These are phyloP conservation scores for Wickerhamomyces queroliae DNA, from an alignment of 805 yeast species.

Conservation along the genomic window DNA sequence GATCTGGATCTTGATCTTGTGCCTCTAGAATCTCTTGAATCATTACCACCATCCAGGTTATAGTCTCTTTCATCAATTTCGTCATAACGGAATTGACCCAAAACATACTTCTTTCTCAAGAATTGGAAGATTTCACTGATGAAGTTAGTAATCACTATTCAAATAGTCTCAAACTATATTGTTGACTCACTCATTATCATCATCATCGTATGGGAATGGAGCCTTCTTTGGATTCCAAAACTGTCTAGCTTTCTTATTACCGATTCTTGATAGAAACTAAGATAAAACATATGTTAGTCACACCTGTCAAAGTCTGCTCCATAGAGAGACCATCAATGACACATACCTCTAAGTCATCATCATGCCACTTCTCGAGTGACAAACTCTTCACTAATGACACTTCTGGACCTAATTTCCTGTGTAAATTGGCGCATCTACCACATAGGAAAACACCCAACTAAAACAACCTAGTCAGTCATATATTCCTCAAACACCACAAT, in stretches of 20 bases:
- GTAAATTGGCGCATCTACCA: conserved; percentile 81
- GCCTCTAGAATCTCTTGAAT: conserved; percentile 5
- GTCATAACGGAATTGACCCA: conserved; percentile 45
- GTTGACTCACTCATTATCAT: conserved; percentile 41
- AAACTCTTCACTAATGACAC: conserved; percentile 65
- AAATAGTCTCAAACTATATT: background rate
- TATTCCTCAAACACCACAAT: conserved; percentile 10
- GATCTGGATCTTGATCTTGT: conserved; percentile 14
- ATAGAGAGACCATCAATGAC: conserved; percentile 8
- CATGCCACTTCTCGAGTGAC: conserved; percentile 66
- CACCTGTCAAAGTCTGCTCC: background rate
- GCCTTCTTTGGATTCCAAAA: conserved; percentile 65
- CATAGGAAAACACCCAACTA: conserved; percentile 67
- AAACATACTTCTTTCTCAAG: conserved; percentile 61
- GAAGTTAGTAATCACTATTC: background rate
- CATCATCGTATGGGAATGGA: conserved; percentile 74
- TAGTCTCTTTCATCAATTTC: conserved; percentile 25
- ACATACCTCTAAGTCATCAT: conserved; percentile 41
- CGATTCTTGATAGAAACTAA: conserved; percentile 32
- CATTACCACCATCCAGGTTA: conserved; percentile 6
- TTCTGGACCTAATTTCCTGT: conserved; percentile 57
- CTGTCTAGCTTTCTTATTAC: conserved; percentile 55
- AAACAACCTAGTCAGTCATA: background rate
- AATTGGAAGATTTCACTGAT: conserved; percentile 43
- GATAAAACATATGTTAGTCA: conserved; percentile 9